These are phyloP conservation scores for Polyporus arcularius DNA, from an alignment of 768 basidiomycete species.

Conservation along the genomic window DNA sequence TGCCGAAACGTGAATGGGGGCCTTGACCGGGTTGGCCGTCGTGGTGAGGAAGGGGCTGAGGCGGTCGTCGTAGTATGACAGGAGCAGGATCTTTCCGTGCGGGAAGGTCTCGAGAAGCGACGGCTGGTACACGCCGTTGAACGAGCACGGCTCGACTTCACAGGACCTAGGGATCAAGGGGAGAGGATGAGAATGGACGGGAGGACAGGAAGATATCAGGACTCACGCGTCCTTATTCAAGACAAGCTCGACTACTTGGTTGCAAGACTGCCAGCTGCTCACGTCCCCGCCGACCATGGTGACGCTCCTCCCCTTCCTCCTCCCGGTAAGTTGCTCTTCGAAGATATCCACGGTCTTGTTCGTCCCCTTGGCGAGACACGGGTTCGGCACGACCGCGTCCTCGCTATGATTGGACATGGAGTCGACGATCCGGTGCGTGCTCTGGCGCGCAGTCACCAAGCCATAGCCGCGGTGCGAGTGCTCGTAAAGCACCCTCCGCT, in stretches of 20 bases:
- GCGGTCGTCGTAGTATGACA: slow-evolving; percentile 99
- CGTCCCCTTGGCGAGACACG: slow-evolving; percentile 77
- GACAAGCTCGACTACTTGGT: slow-evolving; percentile 79
- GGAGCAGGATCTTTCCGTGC: slow-evolving; percentile 79
- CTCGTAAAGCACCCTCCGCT: slow-evolving; percentile 81
- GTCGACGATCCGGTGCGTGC: slow-evolving; percentile 86
- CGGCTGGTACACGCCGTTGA: slow-evolving; percentile 97
- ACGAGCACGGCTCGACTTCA: slow-evolving; percentile 91
- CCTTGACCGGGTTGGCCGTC: slow-evolving; percentile 21
- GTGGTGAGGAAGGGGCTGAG: slow-evolving; percentile 69
- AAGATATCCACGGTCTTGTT: slow-evolving; percentile 63
- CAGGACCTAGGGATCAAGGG: slow-evolving; percentile 58
- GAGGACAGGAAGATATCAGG: neutral
- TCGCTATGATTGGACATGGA: slow-evolving; percentile 55
- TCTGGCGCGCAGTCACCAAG: slow-evolving; percentile 81
- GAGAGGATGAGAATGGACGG: neutral
- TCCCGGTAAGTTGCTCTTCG: slow-evolving; percentile 38
- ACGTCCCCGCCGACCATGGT: slow-evolving; percentile 85
- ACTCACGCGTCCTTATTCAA: slow-evolving; percentile 94
- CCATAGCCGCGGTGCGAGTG: slow-evolving; percentile 98
- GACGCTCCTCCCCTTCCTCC: slow-evolving; percentile 49
- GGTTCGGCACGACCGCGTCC: slow-evolving; percentile 59
- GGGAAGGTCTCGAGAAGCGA: slow-evolving; percentile 88
- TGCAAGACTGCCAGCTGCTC: slow-evolving; percentile 86
- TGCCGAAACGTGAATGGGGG: slow-evolving; percentile 43